Conservation (phyloP, 768 basidiomycete genomes). For the Cyclocybe aegerita region DNA sequence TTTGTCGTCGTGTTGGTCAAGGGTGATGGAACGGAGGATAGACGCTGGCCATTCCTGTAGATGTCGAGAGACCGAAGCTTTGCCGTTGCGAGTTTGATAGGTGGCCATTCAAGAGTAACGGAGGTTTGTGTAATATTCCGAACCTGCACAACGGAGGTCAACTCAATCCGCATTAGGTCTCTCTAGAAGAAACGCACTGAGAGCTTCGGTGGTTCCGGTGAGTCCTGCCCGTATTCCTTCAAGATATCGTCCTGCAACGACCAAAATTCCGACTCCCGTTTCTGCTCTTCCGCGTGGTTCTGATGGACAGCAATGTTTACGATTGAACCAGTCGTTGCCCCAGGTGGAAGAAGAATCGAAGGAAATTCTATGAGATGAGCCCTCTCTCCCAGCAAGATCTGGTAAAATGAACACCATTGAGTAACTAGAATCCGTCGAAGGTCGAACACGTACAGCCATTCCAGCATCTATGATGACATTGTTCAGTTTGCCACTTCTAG, state of each 20-base stretch:
- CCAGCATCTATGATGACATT: conserved; percentile 66
- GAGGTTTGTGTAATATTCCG: conserved; percentile 96
- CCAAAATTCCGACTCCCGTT: conserved; percentile 82
- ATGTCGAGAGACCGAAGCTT: conserved; percentile 89
- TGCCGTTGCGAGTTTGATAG: conserved; percentile 79
- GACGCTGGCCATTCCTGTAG: conserved; percentile 87
- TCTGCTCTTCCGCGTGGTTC: conserved; percentile 81
- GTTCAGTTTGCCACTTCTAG: background rate
- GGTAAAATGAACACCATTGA: conserved; percentile 8
- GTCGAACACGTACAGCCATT: conserved; percentile 69
- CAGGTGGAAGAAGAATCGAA: conserved; percentile 90
- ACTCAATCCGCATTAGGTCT: background rate
- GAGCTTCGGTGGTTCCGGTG: conserved; percentile 74
- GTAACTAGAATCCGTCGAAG: background rate
- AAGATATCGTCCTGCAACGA: conserved; percentile 80
- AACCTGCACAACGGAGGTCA: conserved; percentile 43
- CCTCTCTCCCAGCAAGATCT: conserved; percentile 92
- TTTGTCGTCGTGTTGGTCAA: conserved; percentile 85
- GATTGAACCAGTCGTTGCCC: conserved; percentile 90
- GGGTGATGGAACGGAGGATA: conserved; percentile 83
- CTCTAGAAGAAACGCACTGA: conserved; percentile 44
- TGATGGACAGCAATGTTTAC: conserved; percentile 95
- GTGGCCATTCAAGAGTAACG: conserved; percentile 94
- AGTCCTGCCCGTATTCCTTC: conserved; percentile 62
- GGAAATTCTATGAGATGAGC: conserved; percentile 99